Evolutionary conservation across 1,284 basidiomycete genomes (phyloP).

Genomic region (Mrakiaceae sp.): DNA sequence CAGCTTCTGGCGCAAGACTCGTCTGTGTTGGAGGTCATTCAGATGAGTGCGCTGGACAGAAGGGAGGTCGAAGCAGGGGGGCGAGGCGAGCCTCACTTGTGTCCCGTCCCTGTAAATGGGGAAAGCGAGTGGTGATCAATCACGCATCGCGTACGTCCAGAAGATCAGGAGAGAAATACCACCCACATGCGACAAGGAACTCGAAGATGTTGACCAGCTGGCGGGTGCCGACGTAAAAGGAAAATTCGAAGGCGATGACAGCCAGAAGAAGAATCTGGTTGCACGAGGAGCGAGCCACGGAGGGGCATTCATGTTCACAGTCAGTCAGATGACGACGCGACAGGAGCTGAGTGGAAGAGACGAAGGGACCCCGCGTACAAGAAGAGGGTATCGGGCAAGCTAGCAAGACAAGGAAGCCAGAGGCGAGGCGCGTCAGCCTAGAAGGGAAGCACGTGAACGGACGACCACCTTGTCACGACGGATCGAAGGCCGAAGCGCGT

Average conservation of each 20-base stretch:
- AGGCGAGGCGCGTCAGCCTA: neutral
- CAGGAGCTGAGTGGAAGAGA: neutral
- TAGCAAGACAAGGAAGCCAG: constrained; percentile 4
- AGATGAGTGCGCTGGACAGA: neutral
- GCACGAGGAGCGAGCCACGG: neutral
- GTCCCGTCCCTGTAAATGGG: constrained; percentile 5
- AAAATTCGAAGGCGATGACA: constrained; percentile 76
- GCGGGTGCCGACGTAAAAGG: constrained; percentile 72
- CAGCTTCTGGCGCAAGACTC: constrained; percentile 58
- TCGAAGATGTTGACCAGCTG: constrained; percentile 91
- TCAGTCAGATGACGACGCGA: neutral
- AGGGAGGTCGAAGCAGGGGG: neutral
- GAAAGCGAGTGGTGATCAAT: neutral
- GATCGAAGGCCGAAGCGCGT: too few species aligned
- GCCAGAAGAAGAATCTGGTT: constrained; percentile 51
- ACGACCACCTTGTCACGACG: too few species aligned
- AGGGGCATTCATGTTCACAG: neutral
- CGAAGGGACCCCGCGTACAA: constrained; percentile 44
- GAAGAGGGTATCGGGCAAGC: constrained; percentile 73
- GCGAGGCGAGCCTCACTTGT: neutral
- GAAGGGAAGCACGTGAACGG: too few species aligned
- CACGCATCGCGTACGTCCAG: neutral
- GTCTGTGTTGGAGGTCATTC: constrained; percentile 47
- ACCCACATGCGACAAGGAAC: constrained; percentile 50
- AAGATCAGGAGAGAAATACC: neutral